Base-by-base conservation (phyloP, 148 eudicot genomes). In the Nepenthes mirabilis region DNA sequence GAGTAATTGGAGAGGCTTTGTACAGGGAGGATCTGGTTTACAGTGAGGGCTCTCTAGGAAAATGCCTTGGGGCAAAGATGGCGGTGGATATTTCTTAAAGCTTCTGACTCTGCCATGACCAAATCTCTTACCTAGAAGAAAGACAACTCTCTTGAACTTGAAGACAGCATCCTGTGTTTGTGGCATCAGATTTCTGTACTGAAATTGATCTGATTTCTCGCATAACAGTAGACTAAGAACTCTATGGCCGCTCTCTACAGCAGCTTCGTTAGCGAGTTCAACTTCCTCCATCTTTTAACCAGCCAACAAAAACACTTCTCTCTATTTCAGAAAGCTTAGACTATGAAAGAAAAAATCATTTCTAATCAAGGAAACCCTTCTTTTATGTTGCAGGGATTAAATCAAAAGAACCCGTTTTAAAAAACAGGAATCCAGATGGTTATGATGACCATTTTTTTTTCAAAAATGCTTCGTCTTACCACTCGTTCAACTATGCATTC, bases 91-190 rank as follows among this genome's bases (percentile, higher is more conserved):
- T 3, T 63, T 68, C 53, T 59, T 70, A 32, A 58, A 56, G 59
- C 67, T 75, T 59, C 83, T 79, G 62, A 67, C 72, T 58, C 71
- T 78, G 55, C 74, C 79, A 65, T 75, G 76, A 55, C 75, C 77
- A 56, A 65, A 66, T 7, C 72, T 52, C 10, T 67, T 52, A 2
- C 57, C 71, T 13, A 82, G 35, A 23, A 82, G 74, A 66, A 70
- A 68, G 37, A 71, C 63, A 9, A 82, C 86, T 61, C 74, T 78
- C 70, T 79, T 79, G 74, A 82, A 82, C 73, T 76, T 76, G 36
- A 57, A 47, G 56, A 82, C 67, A 62, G 83, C 73, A 51, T 75
- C 76, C 53, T 58, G 35, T 55, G 82, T 55, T 71, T 82, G 70
- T 58, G 61, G 55, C 58, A 54, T 58, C 43, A 78, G 52, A 66